Conservation (phyloP, 2,329 filamentous ascomycete genomes). For the Rasamsonia emersonii region DNA sequence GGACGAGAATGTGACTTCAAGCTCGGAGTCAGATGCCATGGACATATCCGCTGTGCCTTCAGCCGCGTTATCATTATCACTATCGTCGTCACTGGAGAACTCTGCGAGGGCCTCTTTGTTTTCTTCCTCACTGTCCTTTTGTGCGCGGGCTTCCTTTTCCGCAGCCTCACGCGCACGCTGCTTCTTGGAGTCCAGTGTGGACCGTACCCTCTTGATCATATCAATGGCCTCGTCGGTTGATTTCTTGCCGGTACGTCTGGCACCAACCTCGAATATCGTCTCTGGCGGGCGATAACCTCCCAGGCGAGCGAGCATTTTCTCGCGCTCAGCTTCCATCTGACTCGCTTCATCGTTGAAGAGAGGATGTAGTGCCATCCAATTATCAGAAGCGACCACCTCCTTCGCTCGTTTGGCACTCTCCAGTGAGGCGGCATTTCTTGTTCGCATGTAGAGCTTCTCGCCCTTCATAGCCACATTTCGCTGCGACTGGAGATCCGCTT, state of each 20-base stretch:
- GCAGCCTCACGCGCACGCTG: constrained; percentile 22
- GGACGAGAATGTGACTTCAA: constrained; percentile 64
- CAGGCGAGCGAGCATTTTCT: constrained; percentile 80
- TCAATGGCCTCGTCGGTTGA: constrained; percentile 58
- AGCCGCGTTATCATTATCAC: constrained; percentile 33
- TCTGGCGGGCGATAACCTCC: constrained; percentile 83
- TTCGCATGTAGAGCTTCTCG: constrained; percentile 85
- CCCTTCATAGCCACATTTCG: constrained; percentile 72
- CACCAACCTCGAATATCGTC: constrained; percentile 93
- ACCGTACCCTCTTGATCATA: constrained; percentile 37
- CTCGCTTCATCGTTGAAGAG: constrained; percentile 64
- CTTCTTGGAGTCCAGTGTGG: constrained; percentile 34
- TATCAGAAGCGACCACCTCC: constrained; percentile 60
- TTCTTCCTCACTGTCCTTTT: constrained; percentile 13
- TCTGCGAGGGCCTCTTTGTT: constrained; percentile 28
- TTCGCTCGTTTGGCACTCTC: constrained; percentile 86
- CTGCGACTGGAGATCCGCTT: constrained; percentile 62
- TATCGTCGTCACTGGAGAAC: constrained; percentile 30
- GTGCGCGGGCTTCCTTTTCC: constrained; percentile 12
- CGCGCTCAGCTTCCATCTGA: constrained; percentile 60
- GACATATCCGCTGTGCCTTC: constrained; percentile 43
- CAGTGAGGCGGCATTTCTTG: constrained; percentile 77
- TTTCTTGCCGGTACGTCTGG: constrained; percentile 63
- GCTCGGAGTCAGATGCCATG: constrained; percentile 52
- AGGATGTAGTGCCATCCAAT: constrained; percentile 67